Base-by-base conservation (phyloP, 495 filamentous ascomycete genomes). In the Penicillium mononematosum region DNA sequence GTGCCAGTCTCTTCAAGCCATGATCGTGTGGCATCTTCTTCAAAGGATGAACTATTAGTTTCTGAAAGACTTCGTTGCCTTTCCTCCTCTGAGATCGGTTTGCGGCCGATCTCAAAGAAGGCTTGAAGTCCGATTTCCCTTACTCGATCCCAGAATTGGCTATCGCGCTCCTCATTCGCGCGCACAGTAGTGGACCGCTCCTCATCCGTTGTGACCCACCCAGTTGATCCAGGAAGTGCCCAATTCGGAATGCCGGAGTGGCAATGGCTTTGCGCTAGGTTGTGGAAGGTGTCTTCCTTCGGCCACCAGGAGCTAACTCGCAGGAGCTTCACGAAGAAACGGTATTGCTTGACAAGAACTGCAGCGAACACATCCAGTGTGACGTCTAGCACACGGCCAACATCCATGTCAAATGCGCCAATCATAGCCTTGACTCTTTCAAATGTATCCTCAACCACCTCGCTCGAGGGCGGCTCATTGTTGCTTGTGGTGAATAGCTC, bases 291-390 rank as follows among this genome's bases (percentile, higher is more conserved):
- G 31, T 75, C 69, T 48, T 81, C 83, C 47, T 88, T 84, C 3
- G 95, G 95, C 95, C 95, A 99, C 94, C 94, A 99, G 17, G 94
- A 92, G 76, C 95, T 97, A 44, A 84, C 83, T 17, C 92, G 84
- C 16, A 98, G 76, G 25, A 97, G 83, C 69, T 93, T 96, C 67
- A 96, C 85, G 64, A 96, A 96, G 76, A 98, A 98, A 5, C 88
- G 83, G 65, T 86, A 91, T 55, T 95, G 86, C 58, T 89, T 89
- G 45, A 96, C 84, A 50, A 96, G 81, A 3, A 90, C 84, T 32
- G 88, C 87, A 4, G 91, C 92, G 57, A 92, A 93, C 17, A 93
- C 90, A 69, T 96, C 91, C 7, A 96, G 76, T 7, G 88, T 90
- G 24, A 98, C 88, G 74, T 99, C 95, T 3, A 99, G 80, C 19